Evolutionary conservation across 805 yeast species (phyloP), one percentile per base, ranked within the genome.

Genomic region (Monosporozyma servazzii): DNA sequence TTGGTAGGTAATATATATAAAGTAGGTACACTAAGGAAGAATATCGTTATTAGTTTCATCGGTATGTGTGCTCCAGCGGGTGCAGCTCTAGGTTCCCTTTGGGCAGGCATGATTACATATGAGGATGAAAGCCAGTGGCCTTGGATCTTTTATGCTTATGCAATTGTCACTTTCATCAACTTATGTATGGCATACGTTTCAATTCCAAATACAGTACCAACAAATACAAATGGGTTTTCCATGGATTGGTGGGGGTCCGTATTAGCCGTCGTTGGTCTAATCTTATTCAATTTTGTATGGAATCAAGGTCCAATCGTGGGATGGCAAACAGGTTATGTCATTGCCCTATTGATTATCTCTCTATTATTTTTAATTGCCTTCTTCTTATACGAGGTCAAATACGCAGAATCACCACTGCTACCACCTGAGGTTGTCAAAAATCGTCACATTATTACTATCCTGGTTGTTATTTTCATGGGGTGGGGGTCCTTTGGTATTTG

Each of bases 401-500:
- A 71, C 57, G 73, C 75, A 30, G 29, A 64, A 45, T 56, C 73
- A 56, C 88, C 88, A 9, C 62, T 84, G 11, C 58, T 84, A 9
- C 89, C 88, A 3, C 60, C 64, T 15, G 69, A 72, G 1, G 73
- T 76, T 0, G 71, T 81, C 61, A 72, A 71, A 48, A 52, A 65
- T 5, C 74, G 76, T 45, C 59, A 55, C 47, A 72, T 75, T n/a
- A 71, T 75, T 0, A 61, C 80, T 50, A 78, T 82, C 1, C 67
- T 86, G 36, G 59, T 66, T 1, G 72, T 79, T 40, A 68, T 83
- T 37, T 72, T 78, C 4, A 68, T 80, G 10, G 91, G 91, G 0
- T 86, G 93, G 93, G 82, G 87, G 2, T 75, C 86, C 18, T 86
- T 86, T 67, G 89, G 91, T 3, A 72, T 84, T 31, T 84, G 86